phyloP scores from a whole-genome alignment of 139 green algal genomes.

The Bryopsis sp. region DNA sequence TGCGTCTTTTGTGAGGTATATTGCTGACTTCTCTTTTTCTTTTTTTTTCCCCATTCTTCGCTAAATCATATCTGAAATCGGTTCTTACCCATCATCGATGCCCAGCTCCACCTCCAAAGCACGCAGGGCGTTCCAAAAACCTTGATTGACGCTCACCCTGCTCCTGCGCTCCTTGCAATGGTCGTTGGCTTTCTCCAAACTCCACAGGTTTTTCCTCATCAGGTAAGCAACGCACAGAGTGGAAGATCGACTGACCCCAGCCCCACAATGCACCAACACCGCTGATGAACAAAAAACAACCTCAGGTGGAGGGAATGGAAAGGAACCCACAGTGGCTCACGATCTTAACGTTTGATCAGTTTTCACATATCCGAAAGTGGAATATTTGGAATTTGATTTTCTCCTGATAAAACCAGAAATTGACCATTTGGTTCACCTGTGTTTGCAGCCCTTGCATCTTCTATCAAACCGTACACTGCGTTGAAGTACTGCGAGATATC shows the following conservation, averaged over 20 bases:
- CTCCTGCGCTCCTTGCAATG: constrained; percentile 28
- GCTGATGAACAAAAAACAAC: constrained; percentile 31
- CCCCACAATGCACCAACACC: constrained; percentile 76
- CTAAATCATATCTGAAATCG: too few relatives aligned
- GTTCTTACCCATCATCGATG: constrained; percentile 43
- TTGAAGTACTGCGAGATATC: constrained; percentile 57
- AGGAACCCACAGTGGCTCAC: too few relatives aligned
- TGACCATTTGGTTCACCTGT: constrained; percentile 25
- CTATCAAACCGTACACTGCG: constrained; percentile 55
- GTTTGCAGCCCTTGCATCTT: constrained; percentile 33
- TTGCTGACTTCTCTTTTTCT: too few relatives aligned
- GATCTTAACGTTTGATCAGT: too few relatives aligned
- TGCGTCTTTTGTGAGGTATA: too few relatives aligned
- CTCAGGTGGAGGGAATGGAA: too few relatives aligned
- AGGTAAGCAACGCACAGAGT: constrained; percentile 68
- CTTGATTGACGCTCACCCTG: constrained; percentile 60
- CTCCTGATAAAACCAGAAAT: too few relatives aligned
- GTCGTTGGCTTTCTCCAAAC: constrained; percentile 30
- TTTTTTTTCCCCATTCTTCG: too few relatives aligned
- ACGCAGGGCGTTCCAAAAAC: constrained; percentile 67
- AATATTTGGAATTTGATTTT: too few relatives aligned
- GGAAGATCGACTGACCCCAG: constrained; percentile 61
- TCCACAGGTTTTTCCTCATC: constrained; percentile 56
- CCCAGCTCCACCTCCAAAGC: constrained; percentile 59
- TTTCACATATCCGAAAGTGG: too few relatives aligned